These are phyloP conservation scores for Dispira simplex DNA, from an alignment of 192 early-diverging fungal genomes.

Conservation along the genomic window DNA sequence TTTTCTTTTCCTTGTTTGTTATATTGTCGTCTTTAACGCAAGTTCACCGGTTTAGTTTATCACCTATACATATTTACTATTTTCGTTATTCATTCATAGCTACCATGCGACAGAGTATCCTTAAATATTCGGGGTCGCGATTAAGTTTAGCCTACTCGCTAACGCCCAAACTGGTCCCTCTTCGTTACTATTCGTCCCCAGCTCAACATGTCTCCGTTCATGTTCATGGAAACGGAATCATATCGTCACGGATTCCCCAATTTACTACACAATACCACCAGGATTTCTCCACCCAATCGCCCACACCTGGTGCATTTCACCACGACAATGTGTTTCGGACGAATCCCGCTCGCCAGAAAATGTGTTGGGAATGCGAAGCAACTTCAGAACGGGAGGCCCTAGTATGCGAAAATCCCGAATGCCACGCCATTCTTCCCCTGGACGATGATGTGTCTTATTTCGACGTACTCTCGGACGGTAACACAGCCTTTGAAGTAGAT, in stretches of 20 bases:
- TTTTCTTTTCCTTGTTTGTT: too few species aligned
- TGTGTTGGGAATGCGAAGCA: conserved; percentile 40
- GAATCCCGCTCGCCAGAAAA: neutral
- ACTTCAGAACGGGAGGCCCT: conserved; percentile 21
- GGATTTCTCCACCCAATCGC: neutral
- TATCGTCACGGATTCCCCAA: neutral
- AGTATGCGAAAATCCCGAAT: conserved; percentile 29
- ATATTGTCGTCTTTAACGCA: too few species aligned
- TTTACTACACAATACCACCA: neutral
- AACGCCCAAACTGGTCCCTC: too few species aligned
- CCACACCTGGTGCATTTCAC: neutral
- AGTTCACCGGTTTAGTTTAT: too few species aligned
- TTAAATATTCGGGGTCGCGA: too few species aligned
- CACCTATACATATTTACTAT: too few species aligned
- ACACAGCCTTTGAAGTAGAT: conserved; percentile 41
- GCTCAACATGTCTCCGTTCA: neutral
- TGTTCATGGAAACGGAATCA: neutral
- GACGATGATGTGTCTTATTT: conserved; percentile 28
- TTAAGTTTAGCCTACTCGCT: too few species aligned
- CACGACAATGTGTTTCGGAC: neutral
- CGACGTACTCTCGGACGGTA: conserved; percentile 26
- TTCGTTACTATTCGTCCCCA: neutral
- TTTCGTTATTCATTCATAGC: too few species aligned
- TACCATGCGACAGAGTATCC: too few species aligned
- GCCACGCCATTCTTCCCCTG: conserved; percentile 30